Base-by-base conservation (phyloP, 805 yeast genomes). In the Metschnikowia amazonensis region DNA sequence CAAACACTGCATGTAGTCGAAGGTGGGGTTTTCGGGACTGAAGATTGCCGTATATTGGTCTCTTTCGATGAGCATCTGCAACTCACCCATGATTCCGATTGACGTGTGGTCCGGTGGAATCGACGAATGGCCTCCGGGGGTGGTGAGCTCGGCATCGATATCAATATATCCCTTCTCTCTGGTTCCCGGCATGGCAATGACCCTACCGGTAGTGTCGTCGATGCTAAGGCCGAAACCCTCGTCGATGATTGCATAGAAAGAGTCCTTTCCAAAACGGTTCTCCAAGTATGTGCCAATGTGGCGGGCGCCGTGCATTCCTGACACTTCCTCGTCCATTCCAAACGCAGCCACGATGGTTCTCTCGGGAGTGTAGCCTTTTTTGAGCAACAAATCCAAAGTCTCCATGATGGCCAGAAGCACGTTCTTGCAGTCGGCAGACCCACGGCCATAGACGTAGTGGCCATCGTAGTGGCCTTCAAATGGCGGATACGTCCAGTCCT, bases 101-200 rank as follows among this genome's bases (percentile, higher is more conserved):
- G 60, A 51, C 1, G 65, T 60, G 50, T 61, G 64, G 45, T 55
- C 58, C 1, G 63, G 66, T 1, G 66, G 66, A 11, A 61, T 56
- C 4, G 63, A 59, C 11, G 65, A 60, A 31, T 62, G 65, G 4
- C 66, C 65, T 3, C 66, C 65, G 9, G 65, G 65, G 3, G 64
- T 60, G 31, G 45, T 51, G 35, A 61, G 51, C 21, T 55, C 60
- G 34, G 84, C 67, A 24, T 58, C 49, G 3, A 75, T 55, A 52
- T 75, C 65, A 2, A 82, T 78, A 48, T 79, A 68, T 28, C 74
- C 73, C 39, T 74, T 66, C 30, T 76, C 86, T 16, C 77, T 65
- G 2, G 67, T 61, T 6, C 62, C 81, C 65, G 57, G 72, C 53
- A 43, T 65, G 60, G 60, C 95, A 81, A 75, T 67, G 30, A 57